Evolutionary conservation across 345 rosid genomes (phyloP), one percentile per base, ranked within the genome.

Genomic region (Excoecaria cochinchinensis): DNA sequence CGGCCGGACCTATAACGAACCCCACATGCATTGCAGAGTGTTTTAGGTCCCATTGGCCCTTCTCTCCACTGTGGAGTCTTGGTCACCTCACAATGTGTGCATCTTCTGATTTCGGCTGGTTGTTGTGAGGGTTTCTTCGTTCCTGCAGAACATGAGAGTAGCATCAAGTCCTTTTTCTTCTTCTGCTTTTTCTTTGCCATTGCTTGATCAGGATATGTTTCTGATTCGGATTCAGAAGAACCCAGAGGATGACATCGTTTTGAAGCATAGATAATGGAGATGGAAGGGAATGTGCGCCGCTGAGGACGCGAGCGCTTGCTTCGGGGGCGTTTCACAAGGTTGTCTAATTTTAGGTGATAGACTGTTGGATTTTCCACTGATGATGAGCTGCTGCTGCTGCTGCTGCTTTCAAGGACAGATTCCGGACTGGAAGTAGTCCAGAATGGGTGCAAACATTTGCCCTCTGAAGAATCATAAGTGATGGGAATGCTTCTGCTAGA

Each of bases 51-150:
- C 80, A 56, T 71, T 3, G 98, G 98, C 21, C 98, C 98, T 84
- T 90, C 97, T 77, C 98, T 90, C 98, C 98, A 94, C 76, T 94
- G 97, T 5, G 97, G 97, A 72, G 97, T 94, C 79, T 82, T 87
- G 2, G 92, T 88, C 70, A 88, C 88, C 84, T 86, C 85, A 71
- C 98, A 91, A 74, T 89, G 98, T 48, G 79, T 79, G 84, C 98
- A 94, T 86, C 84, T 90, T 76, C 89, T 82, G 42, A 69, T 56
- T 63, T 75, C 78, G 31, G 11, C 82, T 8, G 72, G 76, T 76
- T 69, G 78, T 76, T 68, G 71, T 3, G 48, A 39, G 4, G 83
- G 65, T 40, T 58, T 74, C 70, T 63, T 77, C 24, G 19, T 81
- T 81, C 76, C 88, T 39, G 55, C 17, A 4, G 80, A 56, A 72